A percentile compares a stretch with the other conserved stretches of the same genome.
Conservation (phyloP, 2,329 filamentous ascomycete genomes). For the Metarhizium album region DNA sequence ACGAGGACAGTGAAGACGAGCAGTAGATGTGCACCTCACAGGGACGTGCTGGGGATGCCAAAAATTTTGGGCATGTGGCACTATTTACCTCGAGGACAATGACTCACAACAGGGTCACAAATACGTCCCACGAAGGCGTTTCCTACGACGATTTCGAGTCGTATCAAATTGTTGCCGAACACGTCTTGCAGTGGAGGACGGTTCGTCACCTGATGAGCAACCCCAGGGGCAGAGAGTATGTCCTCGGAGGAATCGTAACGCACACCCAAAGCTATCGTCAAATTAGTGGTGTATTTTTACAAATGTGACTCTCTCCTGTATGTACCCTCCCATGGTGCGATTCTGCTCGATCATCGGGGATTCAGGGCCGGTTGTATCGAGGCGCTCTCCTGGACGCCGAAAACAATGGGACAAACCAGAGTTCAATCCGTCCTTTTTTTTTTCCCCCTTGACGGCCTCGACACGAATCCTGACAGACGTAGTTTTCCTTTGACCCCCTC, state of each 20-base stretch:
- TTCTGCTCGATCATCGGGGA: not conserved
- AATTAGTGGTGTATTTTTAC: not conserved
- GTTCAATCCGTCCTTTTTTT: not conserved
- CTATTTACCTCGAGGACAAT: not conserved
- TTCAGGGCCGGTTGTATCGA: not conserved
- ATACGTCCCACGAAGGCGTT: no score
- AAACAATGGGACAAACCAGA: not conserved
- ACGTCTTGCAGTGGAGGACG: no score
- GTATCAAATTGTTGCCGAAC: no score
- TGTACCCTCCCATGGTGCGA: not conserved
- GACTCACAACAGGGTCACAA: not conserved
- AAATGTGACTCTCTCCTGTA: not conserved
- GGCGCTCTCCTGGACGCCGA: not conserved
- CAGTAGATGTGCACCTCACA: not conserved
- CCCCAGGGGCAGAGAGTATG: no score
- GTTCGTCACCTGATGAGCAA: no score
- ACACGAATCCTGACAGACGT: no score
- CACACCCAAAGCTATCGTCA: not conserved
- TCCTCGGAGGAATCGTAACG: no score
- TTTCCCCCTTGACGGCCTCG: not conserved
- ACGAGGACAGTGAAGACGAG: slow-evolving; percentile 24
- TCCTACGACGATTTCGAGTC: no score
- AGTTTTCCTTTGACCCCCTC: not conserved
- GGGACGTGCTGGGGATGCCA: not conserved
- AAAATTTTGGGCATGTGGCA: not conserved